Conservation (phyloP, 192 early-diverging fungal species). For the Backusella tarrabulga region DNA sequence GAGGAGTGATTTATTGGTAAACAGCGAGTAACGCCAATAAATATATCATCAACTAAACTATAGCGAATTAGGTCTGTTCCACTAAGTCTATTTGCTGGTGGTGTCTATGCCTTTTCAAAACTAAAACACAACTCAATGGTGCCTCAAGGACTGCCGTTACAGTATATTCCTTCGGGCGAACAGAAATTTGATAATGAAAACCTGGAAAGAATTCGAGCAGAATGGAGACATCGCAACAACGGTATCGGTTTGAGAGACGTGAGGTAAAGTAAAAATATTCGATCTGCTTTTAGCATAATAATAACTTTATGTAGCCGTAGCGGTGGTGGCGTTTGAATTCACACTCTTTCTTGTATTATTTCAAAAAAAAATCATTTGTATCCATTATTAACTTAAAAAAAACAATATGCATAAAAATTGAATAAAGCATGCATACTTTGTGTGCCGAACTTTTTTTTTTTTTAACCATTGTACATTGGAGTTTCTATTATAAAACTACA, state of each 20-base stretch:
- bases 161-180: slow-evolving; percentile 10
- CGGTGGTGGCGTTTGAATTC: slow-evolving; percentile 23
- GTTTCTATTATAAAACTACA: not conserved
- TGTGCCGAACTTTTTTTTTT: not conserved
- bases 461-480: not conserved
- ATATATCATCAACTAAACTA: not conserved
- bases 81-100: not conserved
- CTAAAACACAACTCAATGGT: not conserved
- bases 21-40: not conserved
- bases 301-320: slow-evolving; percentile 14
- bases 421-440: not conserved
- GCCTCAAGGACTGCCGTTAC: not conserved
- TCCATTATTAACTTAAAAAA: not conserved
- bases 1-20: slow-evolving; percentile 2
- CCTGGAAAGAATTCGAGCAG: slow-evolving; percentile 20
- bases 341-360: not conserved
- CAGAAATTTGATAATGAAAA: slow-evolving; percentile 10
- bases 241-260: slow-evolving; percentile 29
- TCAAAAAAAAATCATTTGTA: not conserved
- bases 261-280: slow-evolving; percentile 7
- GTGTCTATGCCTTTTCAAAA: not conserved
- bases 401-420: not conserved
- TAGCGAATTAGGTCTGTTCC: not conserved
- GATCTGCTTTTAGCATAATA: not conserved
- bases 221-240: slow-evolving; percentile 23